Evolutionary conservation across 495 filamentous ascomycete species (phyloP), one percentile per base, ranked within the genome.

Genomic region (Xylaria curta): DNA sequence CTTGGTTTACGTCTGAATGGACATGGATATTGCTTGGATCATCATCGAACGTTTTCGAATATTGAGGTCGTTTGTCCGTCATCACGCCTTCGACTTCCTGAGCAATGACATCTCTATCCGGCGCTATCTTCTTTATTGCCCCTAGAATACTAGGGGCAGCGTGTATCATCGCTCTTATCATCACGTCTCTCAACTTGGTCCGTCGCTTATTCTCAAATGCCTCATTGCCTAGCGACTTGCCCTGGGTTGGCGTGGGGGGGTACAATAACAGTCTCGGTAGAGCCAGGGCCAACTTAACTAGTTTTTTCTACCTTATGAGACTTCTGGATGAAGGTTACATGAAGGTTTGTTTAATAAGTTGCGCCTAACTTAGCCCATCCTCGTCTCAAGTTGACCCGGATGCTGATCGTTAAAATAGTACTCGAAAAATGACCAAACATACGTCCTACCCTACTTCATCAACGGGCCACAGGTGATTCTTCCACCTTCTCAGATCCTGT

Each of bases 381-480:
- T 59, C 54, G 33, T 31, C 54, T 59, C 13, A 60, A 38, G 0
- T 6, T 17, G 12, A 40, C 36, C 3, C 13, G 15, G 1, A 42
- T 17, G 26, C 68, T 70, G 10, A 64, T 38, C 24, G 1, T 15
- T 21, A 56, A 31, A 12, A 6, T 38, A 85, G 83, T 84, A 83
- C 72, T 81, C 79, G 31, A 84, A 83, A 56, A 61, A 74, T 21
- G 72, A 71, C 61, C 70, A 78, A 33, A 69, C 78, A 4, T 86
- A 80, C 64, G 75, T 86, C 10, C 73, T 82, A 5, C 82, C 84
- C 1, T 82, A 82, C 70, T 74, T 80, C 26, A 72, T 80, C 46
- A 81, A 78, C 31, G 78, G 81, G 13, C 83, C 82, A 17, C 82
- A 85, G 67, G 77, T 86, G 19, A 73, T 86, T 13, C 67, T 85